Conservation (phyloP, 176 grass and related monocot species). For the Oryza coarctata region DNA sequence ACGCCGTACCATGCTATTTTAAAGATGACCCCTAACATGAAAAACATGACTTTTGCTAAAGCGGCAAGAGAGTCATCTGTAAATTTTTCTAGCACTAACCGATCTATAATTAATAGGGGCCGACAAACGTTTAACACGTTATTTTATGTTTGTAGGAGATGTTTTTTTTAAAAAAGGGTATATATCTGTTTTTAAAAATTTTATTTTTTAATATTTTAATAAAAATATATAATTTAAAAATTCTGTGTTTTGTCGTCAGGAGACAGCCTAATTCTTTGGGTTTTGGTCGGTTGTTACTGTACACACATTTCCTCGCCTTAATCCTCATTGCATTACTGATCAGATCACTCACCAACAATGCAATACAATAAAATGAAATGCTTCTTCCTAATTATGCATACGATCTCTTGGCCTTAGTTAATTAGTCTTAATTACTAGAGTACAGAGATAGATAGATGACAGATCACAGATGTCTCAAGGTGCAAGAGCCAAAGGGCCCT, state of each 20-base stretch:
- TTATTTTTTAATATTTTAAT: too few relatives aligned
- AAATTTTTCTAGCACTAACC: too few relatives aligned
- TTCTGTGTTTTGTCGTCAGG: slow-evolving; percentile 17
- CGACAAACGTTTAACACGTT: too few relatives aligned
- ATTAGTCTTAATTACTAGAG: neutral
- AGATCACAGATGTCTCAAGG: neutral
- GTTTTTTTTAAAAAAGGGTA: too few relatives aligned
- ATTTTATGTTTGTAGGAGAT: too few relatives aligned
- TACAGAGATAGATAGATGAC: neutral
- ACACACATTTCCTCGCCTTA: neutral
- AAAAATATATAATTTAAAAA: too few relatives aligned
- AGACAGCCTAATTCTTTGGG: neutral
- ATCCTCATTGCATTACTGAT: neutral
- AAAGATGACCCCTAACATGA: too few relatives aligned
- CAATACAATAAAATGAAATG: neutral
- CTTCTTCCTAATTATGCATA: neutral
- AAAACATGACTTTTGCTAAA: too few relatives aligned
- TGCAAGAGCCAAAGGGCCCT: neutral
- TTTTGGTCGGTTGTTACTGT: slow-evolving; percentile 21
- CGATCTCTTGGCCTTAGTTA: neutral
- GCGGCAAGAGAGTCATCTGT: too few relatives aligned
- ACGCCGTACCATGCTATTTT: too few relatives aligned
- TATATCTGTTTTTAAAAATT: too few relatives aligned
- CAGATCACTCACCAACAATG: neutral
- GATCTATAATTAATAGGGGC: too few relatives aligned